Percentiles rank a stretch among this genome's conserved stretches.
These are phyloP conservation scores for Cercospora sp. DNA, from an alignment of 2,329 filamentous ascomycete genomes.

Conservation along the genomic window DNA sequence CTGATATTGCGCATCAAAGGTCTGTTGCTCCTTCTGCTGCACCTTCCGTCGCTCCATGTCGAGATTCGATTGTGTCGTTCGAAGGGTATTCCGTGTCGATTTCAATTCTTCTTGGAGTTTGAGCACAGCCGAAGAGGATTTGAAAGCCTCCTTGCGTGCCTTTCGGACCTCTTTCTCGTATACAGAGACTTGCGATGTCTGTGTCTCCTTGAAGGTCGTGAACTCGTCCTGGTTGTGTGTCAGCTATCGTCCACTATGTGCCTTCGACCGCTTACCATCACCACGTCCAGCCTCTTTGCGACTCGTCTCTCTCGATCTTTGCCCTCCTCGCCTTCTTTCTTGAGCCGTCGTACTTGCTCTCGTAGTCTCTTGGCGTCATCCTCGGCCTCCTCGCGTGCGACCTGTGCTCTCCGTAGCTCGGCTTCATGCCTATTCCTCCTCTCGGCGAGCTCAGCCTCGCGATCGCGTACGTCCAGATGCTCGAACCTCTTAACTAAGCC, in stretches of 20 bases:
- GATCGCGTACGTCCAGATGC: slow-evolving; percentile 58
- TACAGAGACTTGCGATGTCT: slow-evolving; percentile 42
- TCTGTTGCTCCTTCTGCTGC: slow-evolving; percentile 65
- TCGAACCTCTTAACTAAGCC: slow-evolving; percentile 70
- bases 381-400: slow-evolving; percentile 65
- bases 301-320: slow-evolving; percentile 66
- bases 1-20: slow-evolving; percentile 66
- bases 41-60: slow-evolving; percentile 64
- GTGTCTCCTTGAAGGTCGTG: slow-evolving; percentile 65
- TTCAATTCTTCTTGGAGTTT: slow-evolving; percentile 76
- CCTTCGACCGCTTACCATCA: slow-evolving; percentile 60
- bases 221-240: slow-evolving; percentile 62
- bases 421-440: slow-evolving; percentile 47
- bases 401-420: slow-evolving; percentile 47
- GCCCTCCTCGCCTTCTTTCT: slow-evolving; percentile 63
- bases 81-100: slow-evolving; percentile 56
- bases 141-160: slow-evolving; percentile 71
- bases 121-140: slow-evolving; percentile 67
- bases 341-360: slow-evolving; percentile 60
- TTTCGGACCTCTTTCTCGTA: slow-evolving; percentile 75
- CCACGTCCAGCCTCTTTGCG: slow-evolving; percentile 64
- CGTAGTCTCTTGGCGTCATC: slow-evolving; percentile 63
- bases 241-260: slow-evolving; percentile 7
- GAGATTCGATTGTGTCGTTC: slow-evolving; percentile 59
- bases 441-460: slow-evolving; percentile 43